Evolutionary conservation across 257 asterid genomes (phyloP).

Genomic region (Penstemon barbatus): DNA sequence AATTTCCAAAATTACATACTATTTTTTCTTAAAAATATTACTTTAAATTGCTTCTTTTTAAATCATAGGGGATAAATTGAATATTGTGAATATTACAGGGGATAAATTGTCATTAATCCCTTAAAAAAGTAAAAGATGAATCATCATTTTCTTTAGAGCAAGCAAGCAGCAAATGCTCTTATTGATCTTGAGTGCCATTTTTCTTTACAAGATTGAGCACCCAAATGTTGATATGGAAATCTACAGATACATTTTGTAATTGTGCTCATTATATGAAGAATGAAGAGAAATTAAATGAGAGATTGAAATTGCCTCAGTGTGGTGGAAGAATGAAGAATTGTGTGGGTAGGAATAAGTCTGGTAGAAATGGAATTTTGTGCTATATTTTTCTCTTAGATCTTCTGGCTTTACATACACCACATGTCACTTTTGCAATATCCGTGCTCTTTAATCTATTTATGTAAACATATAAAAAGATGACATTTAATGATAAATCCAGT

Average conservation of each 20-base stretch:
- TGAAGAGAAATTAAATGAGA: conserved; percentile 9
- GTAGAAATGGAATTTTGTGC: conserved; percentile 9
- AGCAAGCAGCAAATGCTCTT: conserved; percentile 27
- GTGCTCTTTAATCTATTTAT: too few relatives aligned
- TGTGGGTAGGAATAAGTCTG: background rate
- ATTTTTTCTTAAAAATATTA: too few relatives aligned
- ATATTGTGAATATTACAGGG: too few relatives aligned
- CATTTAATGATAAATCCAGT: too few relatives aligned
- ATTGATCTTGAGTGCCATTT: conserved; percentile 38
- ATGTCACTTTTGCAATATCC: background rate
- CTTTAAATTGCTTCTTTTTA: too few relatives aligned
- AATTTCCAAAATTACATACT: too few relatives aligned
- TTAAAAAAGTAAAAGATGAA: too few relatives aligned
- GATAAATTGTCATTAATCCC: too few relatives aligned
- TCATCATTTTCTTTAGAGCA: conserved; percentile 27
- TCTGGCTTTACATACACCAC: conserved; percentile 34
- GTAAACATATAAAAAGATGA: too few relatives aligned
- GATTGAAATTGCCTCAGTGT: background rate
- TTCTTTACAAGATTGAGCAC: conserved; percentile 33
- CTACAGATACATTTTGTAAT: conserved; percentile 41
- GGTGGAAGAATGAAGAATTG: conserved; percentile 24
- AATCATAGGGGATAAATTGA: too few relatives aligned
- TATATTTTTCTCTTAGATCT: background rate
- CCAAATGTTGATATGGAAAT: conserved; percentile 41
- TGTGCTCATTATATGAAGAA: conserved; percentile 47